phyloP scores from a whole-genome alignment of 768 basidiomycete species.

The Boletus rubescentipes region DNA sequence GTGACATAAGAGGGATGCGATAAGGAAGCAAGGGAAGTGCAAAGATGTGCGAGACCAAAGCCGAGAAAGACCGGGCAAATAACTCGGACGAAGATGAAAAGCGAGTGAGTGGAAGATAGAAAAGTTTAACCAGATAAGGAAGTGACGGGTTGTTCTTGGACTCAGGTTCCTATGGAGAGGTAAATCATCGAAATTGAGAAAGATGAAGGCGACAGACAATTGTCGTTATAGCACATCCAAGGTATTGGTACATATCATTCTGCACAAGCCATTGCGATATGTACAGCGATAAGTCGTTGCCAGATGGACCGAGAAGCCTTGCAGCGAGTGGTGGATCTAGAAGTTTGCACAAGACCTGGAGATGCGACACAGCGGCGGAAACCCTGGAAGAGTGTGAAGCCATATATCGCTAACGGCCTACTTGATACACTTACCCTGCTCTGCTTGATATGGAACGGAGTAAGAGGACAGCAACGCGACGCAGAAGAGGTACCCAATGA shows the following conservation, averaged over 20 bases:
- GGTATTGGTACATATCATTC: constrained; percentile 43
- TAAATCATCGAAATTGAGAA: not conserved
- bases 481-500: constrained; percentile 65
- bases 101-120: constrained; percentile 21
- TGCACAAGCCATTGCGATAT: constrained; percentile 48
- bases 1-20: constrained; percentile 58
- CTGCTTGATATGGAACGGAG: constrained; percentile 49
- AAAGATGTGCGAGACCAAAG: constrained; percentile 56
- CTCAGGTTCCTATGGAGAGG: constrained; percentile 47
- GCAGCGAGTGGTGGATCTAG: constrained; percentile 29
- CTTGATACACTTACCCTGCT: constrained; percentile 46
- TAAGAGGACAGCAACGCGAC: constrained; percentile 47
- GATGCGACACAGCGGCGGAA: constrained; percentile 43
- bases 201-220: constrained; percentile 46
- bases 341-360: constrained; percentile 51
- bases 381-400: constrained; percentile 39
- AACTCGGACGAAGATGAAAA: constrained; percentile 33
- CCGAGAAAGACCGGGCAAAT: constrained; percentile 34
- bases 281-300: constrained; percentile 29
- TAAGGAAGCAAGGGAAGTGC: constrained; percentile 78
- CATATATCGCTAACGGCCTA: not conserved
- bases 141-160: constrained; percentile 44
- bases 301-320: constrained; percentile 27
- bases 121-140: constrained; percentile 30
- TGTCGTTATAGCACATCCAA: constrained; percentile 17